Conservation (phyloP, 1,284 basidiomycete genomes). For the Quambalaria eucalypti region DNA sequence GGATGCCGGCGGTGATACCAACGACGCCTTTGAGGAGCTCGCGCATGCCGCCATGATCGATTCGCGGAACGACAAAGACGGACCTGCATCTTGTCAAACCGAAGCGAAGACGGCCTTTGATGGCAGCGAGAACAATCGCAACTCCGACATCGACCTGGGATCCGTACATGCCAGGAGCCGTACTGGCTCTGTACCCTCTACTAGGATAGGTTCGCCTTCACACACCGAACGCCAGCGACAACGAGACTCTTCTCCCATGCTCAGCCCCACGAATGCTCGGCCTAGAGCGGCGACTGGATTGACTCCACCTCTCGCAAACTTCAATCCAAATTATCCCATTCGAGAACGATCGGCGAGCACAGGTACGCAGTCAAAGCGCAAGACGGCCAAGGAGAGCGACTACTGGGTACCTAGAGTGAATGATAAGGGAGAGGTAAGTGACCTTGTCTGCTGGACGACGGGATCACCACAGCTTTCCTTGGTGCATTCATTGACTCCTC, state of each 20-base stretch:
- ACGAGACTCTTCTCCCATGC: too few species aligned
- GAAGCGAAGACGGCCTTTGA: background rate
- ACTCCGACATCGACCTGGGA: background rate
- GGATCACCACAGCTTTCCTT: too few species aligned
- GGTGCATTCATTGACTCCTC: too few species aligned
- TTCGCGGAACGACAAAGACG: background rate
- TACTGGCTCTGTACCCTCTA: background rate
- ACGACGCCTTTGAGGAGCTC: conserved; percentile 34
- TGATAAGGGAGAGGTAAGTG: conserved; percentile 48
- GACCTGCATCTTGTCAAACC: background rate
- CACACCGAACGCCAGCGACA: too few species aligned
- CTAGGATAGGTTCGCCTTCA: too few species aligned
- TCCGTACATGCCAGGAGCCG: background rate
- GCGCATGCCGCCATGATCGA: conserved; percentile 29
- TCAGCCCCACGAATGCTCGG: background rate
- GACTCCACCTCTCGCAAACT: too few species aligned
- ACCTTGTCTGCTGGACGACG: background rate
- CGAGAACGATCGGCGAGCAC: background rate
- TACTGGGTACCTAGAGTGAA: conserved; percentile 50
- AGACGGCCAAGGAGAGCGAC: conserved; percentile 25
- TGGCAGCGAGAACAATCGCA: background rate
- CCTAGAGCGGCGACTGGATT: conserved; percentile 26
- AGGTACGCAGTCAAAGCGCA: background rate
- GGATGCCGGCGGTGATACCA: conserved; percentile 15
- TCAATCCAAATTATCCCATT: too few species aligned